Conservation (phyloP, 78 protist species). For the Protostelium mycophagum region DNA sequence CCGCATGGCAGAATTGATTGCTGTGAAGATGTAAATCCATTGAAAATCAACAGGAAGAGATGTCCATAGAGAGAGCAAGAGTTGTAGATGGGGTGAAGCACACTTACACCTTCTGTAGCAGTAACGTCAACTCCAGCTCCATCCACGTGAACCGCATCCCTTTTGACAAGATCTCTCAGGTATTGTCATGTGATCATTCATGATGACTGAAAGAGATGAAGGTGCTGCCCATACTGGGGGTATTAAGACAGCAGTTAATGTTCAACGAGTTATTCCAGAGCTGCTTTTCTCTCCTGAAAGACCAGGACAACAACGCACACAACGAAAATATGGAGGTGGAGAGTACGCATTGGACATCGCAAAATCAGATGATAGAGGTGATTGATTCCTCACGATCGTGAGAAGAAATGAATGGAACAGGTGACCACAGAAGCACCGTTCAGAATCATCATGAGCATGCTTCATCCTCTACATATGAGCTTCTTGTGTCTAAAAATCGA, state of each 20-base stretch:
- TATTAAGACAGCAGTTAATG: not conserved
- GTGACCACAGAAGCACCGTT: too few species aligned
- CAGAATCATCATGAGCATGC: not conserved
- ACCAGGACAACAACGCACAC: too few species aligned
- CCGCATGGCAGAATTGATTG: too few species aligned
- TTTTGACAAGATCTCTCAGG: not conserved
- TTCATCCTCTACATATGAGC: not conserved
- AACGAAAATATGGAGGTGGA: not conserved
- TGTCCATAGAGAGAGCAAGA: not conserved
- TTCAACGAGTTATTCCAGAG: not conserved
- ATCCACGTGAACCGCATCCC: not conserved
- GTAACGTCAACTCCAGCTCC: not conserved
- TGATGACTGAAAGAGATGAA: not conserved
- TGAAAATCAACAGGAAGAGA: not conserved
- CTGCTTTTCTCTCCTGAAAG: too few species aligned
- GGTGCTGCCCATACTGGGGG: not conserved
- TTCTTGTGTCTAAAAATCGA: too few species aligned
- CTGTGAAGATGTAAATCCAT: not conserved
- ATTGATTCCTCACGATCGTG: too few species aligned
- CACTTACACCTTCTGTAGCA: not conserved
- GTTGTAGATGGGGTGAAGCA: not conserved
- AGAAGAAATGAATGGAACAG: too few species aligned
- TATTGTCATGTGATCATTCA: not conserved
- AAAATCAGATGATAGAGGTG: not conserved
- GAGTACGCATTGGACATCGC: not conserved